Base-by-base conservation (phyloP, 768 basidiomycete species). In the Fistulinella prunicolor region DNA sequence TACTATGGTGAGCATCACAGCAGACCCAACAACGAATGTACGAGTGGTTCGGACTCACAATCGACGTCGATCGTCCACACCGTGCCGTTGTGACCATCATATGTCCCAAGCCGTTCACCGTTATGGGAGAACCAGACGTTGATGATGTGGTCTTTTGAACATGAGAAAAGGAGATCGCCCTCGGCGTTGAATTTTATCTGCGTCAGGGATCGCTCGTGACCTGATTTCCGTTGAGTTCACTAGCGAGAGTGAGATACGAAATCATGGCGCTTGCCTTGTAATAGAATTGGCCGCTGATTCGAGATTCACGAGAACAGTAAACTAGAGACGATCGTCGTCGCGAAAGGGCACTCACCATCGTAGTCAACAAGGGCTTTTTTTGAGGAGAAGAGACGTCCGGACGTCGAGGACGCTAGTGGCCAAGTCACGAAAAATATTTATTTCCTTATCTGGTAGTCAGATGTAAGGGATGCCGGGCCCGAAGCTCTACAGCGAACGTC, bases 111-210 rank as follows among this genome's bases (percentile, higher is more conserved):
- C 49, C 96, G 79, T 75, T 98, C 96, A 42, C 96, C 96, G 60
- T 99, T 99, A 61, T 95, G 91, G 12, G 94, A 86, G 68, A 80
- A 96, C 95, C 95, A 98, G 42, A 92, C 94, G 65, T 96, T 97
- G 67, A 97, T 89, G 57, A 90, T 68, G 60, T 87, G 80, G 68
- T 99, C 96, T 78, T 99, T 99, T 58, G 92, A 93, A 64, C 88
- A 91, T 20, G 93, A 86, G 70, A 99, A 96, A 42, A 99, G 77
- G 14, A 99, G 78, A 71, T 98, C 96, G 55, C 96, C 96, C 64
- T 98, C 96, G 44, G 76, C 70, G 73, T 97, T 99, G 79, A 91
- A 98, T 74, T 92, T 93, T 80, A 97, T 89, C 73, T 97, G 93
- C 8, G 94, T 97, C 61, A 98, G 75, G 42, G 95, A 89, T 63